A percentile compares a stretch with the other conserved stretches of the same genome.
phyloP scores from a whole-genome alignment of 2,329 filamentous ascomycete genomes.

The Exserohilum rostratum region DNA sequence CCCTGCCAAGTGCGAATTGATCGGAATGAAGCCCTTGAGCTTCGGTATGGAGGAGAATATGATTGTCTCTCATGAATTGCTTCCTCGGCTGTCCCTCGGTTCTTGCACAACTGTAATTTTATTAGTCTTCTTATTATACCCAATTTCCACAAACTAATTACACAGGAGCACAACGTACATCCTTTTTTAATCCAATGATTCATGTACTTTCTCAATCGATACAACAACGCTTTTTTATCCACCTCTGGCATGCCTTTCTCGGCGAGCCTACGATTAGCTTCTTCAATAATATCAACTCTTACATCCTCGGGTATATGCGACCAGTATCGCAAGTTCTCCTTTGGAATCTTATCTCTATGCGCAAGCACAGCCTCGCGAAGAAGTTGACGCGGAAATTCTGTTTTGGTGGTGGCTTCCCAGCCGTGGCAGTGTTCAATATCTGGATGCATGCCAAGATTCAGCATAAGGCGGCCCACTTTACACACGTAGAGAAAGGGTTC shows the following conservation, averaged over 20 bases:
- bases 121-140: not conserved
- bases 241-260: conserved; percentile 2
- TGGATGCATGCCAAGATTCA: no score
- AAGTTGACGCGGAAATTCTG: not conserved
- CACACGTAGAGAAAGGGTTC: not conserved
- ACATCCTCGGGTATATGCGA: conserved; percentile 6
- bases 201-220: conserved; percentile 7
- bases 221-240: conserved; percentile 6
- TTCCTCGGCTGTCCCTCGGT: not conserved
- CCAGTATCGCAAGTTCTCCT: conserved; percentile 6
- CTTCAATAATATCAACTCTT: not conserved
- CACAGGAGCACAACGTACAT: not conserved
- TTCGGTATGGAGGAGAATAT: no score
- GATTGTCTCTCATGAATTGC: no score
- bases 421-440: conserved; percentile 1
- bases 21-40: no score
- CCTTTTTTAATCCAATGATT: conserved; percentile 9
- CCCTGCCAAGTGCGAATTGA: no score
- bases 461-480: no score
- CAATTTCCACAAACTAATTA: not conserved
- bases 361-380: conserved; percentile 5
- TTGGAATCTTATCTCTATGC: conserved; percentile 1
- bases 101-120: not conserved
- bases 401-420: not conserved
- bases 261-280: conserved; percentile 5